phyloP scores from a whole-genome alignment of 1,139 yeast species.

The Nakaseomyces bracarensis region DNA sequence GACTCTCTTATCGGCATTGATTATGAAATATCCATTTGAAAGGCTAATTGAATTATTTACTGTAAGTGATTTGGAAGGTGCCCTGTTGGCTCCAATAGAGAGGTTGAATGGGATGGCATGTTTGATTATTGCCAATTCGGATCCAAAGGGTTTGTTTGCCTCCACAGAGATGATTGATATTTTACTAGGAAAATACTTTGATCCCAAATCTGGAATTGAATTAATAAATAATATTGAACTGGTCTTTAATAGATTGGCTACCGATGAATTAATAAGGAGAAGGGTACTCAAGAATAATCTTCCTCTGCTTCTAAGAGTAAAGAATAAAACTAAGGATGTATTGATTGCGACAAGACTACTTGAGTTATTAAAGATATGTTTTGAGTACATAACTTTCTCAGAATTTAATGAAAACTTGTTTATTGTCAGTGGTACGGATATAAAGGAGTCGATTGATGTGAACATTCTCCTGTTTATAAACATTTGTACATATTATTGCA shows the following conservation, averaged over 20 bases:
- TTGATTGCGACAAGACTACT: conserved; percentile 25
- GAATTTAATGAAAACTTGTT: conserved; percentile 28
- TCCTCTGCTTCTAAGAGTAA: conserved; percentile 17
- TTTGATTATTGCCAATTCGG: conserved; percentile 29
- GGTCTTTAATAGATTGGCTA: conserved; percentile 18
- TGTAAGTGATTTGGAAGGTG: conserved; percentile 26
- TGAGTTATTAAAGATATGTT: conserved; percentile 23
- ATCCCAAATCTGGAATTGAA: conserved; percentile 18
- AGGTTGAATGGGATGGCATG: conserved; percentile 29
- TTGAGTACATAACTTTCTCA: conserved; percentile 18
- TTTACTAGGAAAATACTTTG: conserved; percentile 21
- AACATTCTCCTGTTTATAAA: conserved; percentile 31
- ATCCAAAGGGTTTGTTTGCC: conserved; percentile 32
- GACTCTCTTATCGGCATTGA: conserved; percentile 24
- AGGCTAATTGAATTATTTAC: conserved; percentile 25
- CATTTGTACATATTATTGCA: conserved; percentile 27
- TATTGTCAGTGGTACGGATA: conserved; percentile 15
- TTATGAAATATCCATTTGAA: conserved; percentile 28
- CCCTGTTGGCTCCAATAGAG: conserved; percentile 26
- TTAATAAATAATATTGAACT: conserved; percentile 31
- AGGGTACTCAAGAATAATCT: conserved; percentile 26
- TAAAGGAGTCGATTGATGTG: conserved; percentile 12
- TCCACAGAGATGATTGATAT: conserved; percentile 27
- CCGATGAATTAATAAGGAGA: conserved; percentile 29
- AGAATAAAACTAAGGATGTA: conserved; percentile 14